Evolutionary conservation across 2,329 filamentous ascomycete genomes (phyloP).

Genomic region (Nemania sp.): DNA sequence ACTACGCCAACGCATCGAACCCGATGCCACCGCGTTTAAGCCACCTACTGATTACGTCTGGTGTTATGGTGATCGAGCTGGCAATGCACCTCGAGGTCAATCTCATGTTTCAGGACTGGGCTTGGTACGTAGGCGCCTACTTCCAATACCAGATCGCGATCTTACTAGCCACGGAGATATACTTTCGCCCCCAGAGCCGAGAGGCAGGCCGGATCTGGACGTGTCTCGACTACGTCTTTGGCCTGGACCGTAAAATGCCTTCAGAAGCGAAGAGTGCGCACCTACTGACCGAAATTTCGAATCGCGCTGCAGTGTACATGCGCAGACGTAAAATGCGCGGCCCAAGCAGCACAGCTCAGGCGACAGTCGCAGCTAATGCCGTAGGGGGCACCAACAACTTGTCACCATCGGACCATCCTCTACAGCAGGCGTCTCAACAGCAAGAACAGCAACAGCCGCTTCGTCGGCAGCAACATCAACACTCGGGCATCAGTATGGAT

Average conservation of each 20-base stretch:
- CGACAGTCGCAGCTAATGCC: conserved; percentile 53
- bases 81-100: conserved; percentile 61
- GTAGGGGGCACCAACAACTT: conserved; percentile 46
- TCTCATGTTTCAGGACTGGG: conserved; percentile 66
- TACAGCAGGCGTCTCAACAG: conserved; percentile 14
- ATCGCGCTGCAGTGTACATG: conserved; percentile 70
- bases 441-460: conserved; percentile 26
- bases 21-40: conserved; percentile 72
- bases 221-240: conserved; percentile 79
- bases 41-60: conserved; percentile 72
- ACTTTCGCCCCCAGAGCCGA: conserved; percentile 66
- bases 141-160: conserved; percentile 80
- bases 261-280: conserved; percentile 69
- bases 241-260: conserved; percentile 64
- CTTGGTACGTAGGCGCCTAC: conserved; percentile 78
- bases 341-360: conserved; percentile 59
- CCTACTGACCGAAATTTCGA: conserved; percentile 72
- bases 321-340: conserved; percentile 67
- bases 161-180: conserved; percentile 75
- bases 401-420: conserved; percentile 31
- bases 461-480: conserved; percentile 11
- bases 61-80: conserved; percentile 63
- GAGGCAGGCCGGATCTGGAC: conserved; percentile 76
- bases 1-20: conserved; percentile 62
- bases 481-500: background rate